Evolutionary conservation across 2,329 filamentous ascomycete species (phyloP), one percentile per base, ranked within the genome.

Genomic region (Epichloe scottii): DNA sequence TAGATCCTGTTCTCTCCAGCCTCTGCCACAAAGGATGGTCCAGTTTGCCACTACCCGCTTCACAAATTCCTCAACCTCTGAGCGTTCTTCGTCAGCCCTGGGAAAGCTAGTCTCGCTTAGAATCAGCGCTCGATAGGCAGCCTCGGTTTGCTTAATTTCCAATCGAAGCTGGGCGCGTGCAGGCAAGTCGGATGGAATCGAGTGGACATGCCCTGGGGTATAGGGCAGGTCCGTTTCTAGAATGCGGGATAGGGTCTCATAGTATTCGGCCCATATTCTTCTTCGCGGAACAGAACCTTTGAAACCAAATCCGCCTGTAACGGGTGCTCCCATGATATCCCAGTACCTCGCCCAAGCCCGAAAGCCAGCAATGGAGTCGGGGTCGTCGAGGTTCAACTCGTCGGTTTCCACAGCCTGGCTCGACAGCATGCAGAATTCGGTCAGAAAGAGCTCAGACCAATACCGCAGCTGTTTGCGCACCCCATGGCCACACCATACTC

Each of bases 201-300:
- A 61, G 56, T 65, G 60, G 50, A 71, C 56, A 55, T 74, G 67
- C 4, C 71, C 77, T 0, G 72, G 71, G 1, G 78, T 74, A 49
- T 81, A 87, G 0, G 81, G 71, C 21, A 87, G 62, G 53, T 81
- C 78, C 50, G 80, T 70, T 58, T 84, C 82, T 6, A 96, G 67
- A 37, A 95, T 79, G n/a, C 74, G 74, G 2, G 89, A 94, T 17
- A 96, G 70, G 1, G 85, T 80, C 43, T 80, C 71, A 63, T 95
- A 95, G 65, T 96, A 96, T 55, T 87, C 81, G 59, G 79, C 82
- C 90, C 90, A 96, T 43, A 95, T 81, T 40, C 80, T 71, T 55
- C 85, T 75, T 55, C 85, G 73, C 33, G 79, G 75, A 17, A 83
- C 74, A 10, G 77, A 68, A 19, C 79, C 77, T 54, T 75, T 73